These are phyloP conservation scores for Penicillium paxilli DNA, from an alignment of 495 filamentous ascomycete species.

Conservation along the genomic window DNA sequence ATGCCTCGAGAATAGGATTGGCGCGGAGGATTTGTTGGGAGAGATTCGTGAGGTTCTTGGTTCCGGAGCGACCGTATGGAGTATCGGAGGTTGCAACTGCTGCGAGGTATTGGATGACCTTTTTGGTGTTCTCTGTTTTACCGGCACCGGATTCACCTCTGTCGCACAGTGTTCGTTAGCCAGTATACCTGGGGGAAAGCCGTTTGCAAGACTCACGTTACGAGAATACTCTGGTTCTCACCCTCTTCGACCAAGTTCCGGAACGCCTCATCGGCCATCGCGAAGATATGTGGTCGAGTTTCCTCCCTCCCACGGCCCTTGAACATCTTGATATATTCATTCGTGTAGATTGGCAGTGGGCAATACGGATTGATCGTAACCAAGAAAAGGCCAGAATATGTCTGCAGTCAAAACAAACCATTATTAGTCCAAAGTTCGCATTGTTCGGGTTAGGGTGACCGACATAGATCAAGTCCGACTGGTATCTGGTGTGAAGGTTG, in stretches of 20 bases:
- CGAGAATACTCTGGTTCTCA: conserved; percentile 94
- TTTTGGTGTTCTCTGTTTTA: conserved; percentile 99
- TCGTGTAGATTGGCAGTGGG: conserved; percentile 89
- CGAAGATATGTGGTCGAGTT: conserved; percentile 95
- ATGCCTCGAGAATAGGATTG: conserved; percentile 97
- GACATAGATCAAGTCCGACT: conserved; percentile 92
- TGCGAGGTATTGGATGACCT: conserved; percentile 98
- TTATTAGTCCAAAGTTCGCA: neutral
- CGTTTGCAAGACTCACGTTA: conserved; percentile 59
- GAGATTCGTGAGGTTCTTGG: conserved; percentile 76
- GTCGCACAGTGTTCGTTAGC: conserved; percentile 1
- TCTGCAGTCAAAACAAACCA: conserved; percentile 44
- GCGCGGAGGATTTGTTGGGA: conserved; percentile 95
- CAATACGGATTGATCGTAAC: conserved; percentile 98
- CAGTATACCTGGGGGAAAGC: neutral
- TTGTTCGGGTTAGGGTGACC: conserved; percentile 23
- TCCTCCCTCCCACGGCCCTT: conserved; percentile 87
- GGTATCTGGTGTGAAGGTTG: conserved; percentile 91
- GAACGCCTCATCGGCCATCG: conserved; percentile 97
- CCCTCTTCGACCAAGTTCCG: conserved; percentile 93
- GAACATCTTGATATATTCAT: conserved; percentile 97
- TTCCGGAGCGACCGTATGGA: conserved; percentile 59
- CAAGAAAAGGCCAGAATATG: conserved; percentile 95
- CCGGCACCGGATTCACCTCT: conserved; percentile 95
- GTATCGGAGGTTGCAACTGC: conserved; percentile 87